Conservation (phyloP, 768 basidiomycete genomes). For the Galerina marginata region DNA sequence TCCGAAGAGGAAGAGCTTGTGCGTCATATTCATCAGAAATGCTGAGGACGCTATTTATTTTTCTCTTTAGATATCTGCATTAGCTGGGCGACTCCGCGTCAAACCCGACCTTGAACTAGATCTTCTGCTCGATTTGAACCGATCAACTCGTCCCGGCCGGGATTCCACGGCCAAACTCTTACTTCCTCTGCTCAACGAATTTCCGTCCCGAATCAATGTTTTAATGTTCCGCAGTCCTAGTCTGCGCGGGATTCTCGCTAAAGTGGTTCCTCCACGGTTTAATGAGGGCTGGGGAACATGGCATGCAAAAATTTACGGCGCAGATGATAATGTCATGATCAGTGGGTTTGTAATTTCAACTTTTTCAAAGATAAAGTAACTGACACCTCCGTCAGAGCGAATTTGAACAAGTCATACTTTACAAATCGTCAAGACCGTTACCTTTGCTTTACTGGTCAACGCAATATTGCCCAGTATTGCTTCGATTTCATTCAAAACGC, state of each 20-base stretch:
- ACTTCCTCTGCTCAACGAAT: constrained; percentile 73
- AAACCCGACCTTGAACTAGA: constrained; percentile 70
- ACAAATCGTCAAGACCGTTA: constrained; percentile 96
- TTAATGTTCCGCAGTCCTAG: constrained; percentile 90
- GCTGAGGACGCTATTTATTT: neutral
- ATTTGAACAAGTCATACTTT: constrained; percentile 92
- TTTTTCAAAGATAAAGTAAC: neutral
- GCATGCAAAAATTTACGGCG: constrained; percentile 97
- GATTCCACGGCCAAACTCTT: constrained; percentile 72
- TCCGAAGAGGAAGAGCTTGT: constrained; percentile 81
- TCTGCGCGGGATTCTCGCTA: constrained; percentile 73
- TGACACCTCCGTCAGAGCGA: constrained; percentile 64
- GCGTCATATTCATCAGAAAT: constrained; percentile 44
- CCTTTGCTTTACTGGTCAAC: constrained; percentile 68
- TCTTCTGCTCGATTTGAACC: constrained; percentile 81
- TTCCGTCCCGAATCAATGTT: constrained; percentile 74
- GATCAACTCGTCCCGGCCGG: constrained; percentile 75
- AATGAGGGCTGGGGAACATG: constrained; percentile 99
- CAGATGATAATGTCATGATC: constrained; percentile 90
- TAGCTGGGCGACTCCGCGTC: constrained; percentile 61
- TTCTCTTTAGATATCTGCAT: constrained; percentile 65
- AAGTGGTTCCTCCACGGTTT: constrained; percentile 86
- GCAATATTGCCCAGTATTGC: constrained; percentile 80
- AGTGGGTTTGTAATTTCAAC: constrained; percentile 67
- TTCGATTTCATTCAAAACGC: constrained; percentile 74